These are phyloP conservation scores for Edaphochlamys debaryana DNA, from an alignment of 139 green algal genomes.

Conservation along the genomic window DNA sequence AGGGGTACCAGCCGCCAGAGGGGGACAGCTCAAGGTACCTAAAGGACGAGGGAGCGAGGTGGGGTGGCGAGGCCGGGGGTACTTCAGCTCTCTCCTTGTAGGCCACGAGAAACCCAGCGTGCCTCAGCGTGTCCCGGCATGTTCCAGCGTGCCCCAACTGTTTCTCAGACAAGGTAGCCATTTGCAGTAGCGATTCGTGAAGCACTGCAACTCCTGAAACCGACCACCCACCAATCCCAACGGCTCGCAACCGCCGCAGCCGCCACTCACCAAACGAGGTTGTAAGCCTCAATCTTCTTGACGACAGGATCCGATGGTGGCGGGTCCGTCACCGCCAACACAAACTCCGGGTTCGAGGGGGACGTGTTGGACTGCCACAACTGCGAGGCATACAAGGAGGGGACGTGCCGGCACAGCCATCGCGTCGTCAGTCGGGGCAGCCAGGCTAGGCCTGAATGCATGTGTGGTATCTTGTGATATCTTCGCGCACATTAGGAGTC, in stretches of 20 bases:
- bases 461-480: too few relatives aligned
- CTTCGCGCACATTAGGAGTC: too few relatives aligned
- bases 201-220: too few relatives aligned
- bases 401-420: too few relatives aligned
- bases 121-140: neutral
- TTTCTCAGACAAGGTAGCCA: too few relatives aligned
- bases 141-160: neutral
- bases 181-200: too few relatives aligned
- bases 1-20: neutral
- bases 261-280: slow-evolving; percentile 4
- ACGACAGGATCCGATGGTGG: neutral
- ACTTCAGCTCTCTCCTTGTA: neutral
- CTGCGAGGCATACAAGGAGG: neutral
- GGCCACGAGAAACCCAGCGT: neutral
- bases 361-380: slow-evolving; percentile 12
- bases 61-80: neutral
- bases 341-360: neutral
- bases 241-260: too few relatives aligned
- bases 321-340: neutral
- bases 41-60: too few relatives aligned
- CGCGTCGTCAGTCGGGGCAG: too few relatives aligned
- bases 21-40: slow-evolving; percentile 30
- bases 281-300: neutral
- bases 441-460: too few relatives aligned
- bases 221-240: too few relatives aligned